Base-by-base conservation (phyloP, 2,329 filamentous ascomycete species). In the Calonectria honghensis region DNA sequence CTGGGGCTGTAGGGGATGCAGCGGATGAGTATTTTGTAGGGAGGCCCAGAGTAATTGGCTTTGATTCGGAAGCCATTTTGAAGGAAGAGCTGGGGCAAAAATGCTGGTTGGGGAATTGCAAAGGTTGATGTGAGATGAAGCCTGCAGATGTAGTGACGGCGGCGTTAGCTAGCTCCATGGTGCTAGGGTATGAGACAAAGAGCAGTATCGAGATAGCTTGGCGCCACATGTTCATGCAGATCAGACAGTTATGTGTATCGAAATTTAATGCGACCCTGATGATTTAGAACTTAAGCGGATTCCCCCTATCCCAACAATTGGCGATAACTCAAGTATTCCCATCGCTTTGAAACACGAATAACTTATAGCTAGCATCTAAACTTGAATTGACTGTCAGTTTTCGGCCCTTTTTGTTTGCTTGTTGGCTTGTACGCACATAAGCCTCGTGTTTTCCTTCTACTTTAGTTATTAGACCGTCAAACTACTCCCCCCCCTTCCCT, bases 1-100 rank as follows among this genome's bases (percentile, higher is more conserved):
- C 77, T 18, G 83, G 86, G 63, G 82, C 41, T 50, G 82, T 74
- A 31, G 81, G 75, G 50, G 77, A 37, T 73, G 79, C 65, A 68
- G 84, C 63, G n/a, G 78, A 63, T 13, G 83, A 74, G 80, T 91
- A 91, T 79, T 89, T 90, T 68, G 89, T 89, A 1, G 91, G 91
- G 5, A 83, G 74, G 2, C 70, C 77, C 73, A 85, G 80, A 31
- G 76, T 69, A 54, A 84, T 81, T 59, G 79, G 74, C 0, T 72
- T 61, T 48, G 68, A 48, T 31, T 72, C 68, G 29, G 73, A 2
- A 5, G 80, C 76, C 78, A 78, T 81, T 48, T 41, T 70, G 51
- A n/a, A 57, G 20, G 70, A 50, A 75, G 76, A 78, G 61, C 27
- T 69, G 35, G 4, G 32, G 27, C 16, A 29, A 63, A 29, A 29